Evolutionary conservation across 2,329 filamentous ascomycete species (phyloP), one percentile per base, ranked within the genome.

Genomic region (Pezicula carpinea): DNA sequence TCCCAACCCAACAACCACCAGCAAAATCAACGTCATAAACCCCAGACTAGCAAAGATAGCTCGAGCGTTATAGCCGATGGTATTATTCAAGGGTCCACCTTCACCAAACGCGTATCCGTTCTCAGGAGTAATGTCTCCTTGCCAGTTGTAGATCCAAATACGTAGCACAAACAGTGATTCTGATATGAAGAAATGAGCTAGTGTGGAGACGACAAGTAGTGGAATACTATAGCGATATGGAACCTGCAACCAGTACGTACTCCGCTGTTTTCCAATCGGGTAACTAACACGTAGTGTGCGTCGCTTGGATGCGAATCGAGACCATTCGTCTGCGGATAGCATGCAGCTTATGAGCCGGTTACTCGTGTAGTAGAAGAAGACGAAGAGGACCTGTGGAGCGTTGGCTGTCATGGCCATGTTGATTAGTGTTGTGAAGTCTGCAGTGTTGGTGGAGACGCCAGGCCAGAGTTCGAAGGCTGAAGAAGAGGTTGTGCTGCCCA

Each of bases 341-440:
- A 76, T 73, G 2, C 58, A 62, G 0, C 71, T 79, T 14, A 71
- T 58, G 6, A 75, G 55, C 3, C 55, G 53, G 52, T 75, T 75
- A 56, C 66, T 66, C 4, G 59, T 53, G 3, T 74, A 52, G 53
- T 77, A 76, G 3, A 70, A 42, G 15, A 72, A 53, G 0, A 71
- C 73, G 1, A 75, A 46, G 3, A 75, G 40, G 0, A 72, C 38
- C 46, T 78, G 74, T 1, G 72, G 70, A 0, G 62, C 18, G 50
- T 77, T 77, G 35, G 67, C 69, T n/a, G 18, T 8, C 38, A 40
- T 40, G n/a, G 22, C 38, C 38, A 40, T 40, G 14, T 40, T 8
- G 10, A 40, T 40, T 6, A 21, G n/a, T 4, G 18, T 22, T 6
- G 4, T 18, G n/a, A 40, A 40, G 19, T 40, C 38, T 14, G n/a